Conservation (phyloP, 1,284 basidiomycete genomes). For the Moniliella sp. region DNA sequence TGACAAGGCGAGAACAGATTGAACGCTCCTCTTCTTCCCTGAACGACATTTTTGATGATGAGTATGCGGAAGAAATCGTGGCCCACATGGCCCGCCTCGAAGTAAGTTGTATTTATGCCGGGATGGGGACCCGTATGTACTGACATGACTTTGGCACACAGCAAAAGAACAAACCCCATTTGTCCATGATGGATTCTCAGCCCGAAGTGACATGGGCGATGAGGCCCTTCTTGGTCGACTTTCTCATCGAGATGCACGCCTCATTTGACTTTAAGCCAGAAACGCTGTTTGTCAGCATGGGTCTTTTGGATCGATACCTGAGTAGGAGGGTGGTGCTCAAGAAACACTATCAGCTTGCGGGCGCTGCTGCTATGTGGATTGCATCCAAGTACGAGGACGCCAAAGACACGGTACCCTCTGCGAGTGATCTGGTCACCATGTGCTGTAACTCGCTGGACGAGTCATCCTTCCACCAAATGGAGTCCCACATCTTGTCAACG, state of each 20-base stretch:
- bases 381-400: constrained; percentile 98
- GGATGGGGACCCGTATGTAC: too few relatives aligned
- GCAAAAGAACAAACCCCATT: too few relatives aligned
- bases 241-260: constrained; percentile 93
- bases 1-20: too few relatives aligned
- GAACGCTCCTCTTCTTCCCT: too few relatives aligned
- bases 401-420: constrained; percentile 87
- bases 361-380: constrained; percentile 92
- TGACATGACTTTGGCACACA: too few relatives aligned
- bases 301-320: constrained; percentile 96
- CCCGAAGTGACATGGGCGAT: constrained; percentile 68
- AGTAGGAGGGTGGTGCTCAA: constrained; percentile 93
- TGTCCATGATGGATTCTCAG: constrained; percentile 97
- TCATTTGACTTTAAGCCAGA: constrained; percentile 71
- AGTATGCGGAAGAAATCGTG: too few relatives aligned
- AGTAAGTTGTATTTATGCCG: too few relatives aligned
- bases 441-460: constrained; percentile 87
- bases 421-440: constrained; percentile 76
- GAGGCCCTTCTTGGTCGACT: constrained; percentile 96
- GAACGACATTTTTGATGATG: too few relatives aligned
- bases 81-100: too few relatives aligned
- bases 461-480: constrained; percentile 53
- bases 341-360: constrained; percentile 97
- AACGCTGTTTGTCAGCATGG: constrained; percentile 89
- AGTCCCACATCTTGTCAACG: constrained; percentile 81